These are phyloP conservation scores for Solanum okadae DNA, from an alignment of 257 asterid genomes.

Conservation along the genomic window DNA sequence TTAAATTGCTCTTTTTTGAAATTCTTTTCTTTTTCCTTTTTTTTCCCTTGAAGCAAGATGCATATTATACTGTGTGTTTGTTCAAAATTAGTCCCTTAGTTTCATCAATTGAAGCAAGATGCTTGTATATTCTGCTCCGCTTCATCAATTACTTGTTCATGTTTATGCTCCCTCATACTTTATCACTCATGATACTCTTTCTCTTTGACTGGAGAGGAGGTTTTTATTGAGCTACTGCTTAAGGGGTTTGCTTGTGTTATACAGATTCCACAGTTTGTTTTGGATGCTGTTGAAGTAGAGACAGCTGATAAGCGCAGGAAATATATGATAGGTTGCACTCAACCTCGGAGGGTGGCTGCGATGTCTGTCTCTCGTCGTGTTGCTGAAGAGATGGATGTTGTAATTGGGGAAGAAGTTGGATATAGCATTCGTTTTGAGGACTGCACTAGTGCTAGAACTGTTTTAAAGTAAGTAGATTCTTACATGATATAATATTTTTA, in stretches of 20 bases:
- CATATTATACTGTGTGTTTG: background rate
- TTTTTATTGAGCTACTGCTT: background rate
- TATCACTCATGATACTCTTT: background rate
- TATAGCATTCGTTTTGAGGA: constrained; percentile 95
- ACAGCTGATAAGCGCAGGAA: constrained; percentile 61
- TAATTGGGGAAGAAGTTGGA: constrained; percentile 97
- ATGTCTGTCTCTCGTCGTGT: constrained; percentile 98
- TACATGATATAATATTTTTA: background rate
- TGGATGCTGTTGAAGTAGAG: constrained; percentile 70
- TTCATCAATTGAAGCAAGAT: background rate
- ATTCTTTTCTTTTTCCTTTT: background rate
- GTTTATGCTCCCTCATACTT: background rate
- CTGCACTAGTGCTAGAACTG: constrained; percentile 82
- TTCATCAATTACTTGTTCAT: background rate
- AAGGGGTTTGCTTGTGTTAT: background rate
- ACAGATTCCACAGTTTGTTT: constrained; percentile 95
- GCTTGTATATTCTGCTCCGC: background rate
- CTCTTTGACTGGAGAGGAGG: background rate
- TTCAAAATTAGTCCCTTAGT: background rate
- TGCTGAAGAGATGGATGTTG: constrained; percentile 98
- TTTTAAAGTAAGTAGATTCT: constrained; percentile 43
- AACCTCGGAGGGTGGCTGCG: constrained; percentile 97
- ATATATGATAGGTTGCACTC: constrained; percentile 94
- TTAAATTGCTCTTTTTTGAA: background rate
- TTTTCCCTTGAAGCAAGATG: background rate